Base-by-base conservation (phyloP, 2,329 filamentous ascomycete species). In the Colletotrichum brevisporum region DNA sequence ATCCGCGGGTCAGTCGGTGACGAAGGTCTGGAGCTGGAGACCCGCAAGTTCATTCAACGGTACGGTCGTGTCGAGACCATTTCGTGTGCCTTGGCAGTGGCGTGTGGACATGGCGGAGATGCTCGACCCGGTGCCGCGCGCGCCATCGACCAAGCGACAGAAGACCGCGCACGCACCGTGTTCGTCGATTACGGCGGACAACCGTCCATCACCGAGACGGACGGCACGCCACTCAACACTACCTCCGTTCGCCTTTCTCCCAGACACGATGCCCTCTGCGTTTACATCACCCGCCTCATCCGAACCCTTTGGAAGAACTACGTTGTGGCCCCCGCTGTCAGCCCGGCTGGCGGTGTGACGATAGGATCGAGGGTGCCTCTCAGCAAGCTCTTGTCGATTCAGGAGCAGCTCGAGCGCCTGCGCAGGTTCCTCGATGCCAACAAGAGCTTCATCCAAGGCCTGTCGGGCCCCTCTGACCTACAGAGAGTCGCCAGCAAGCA, bases 151-250 rank as follows among this genome's bases (percentile, higher is more conserved):
- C 93, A 95, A 13, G 89, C 94, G 43, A 94, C 97, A 1, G 86
- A 97, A 54, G 94, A 97, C 73, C 89, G 91, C 70, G 96, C 95
- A 4, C 90, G 94, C 67, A 91, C 93, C 71, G 92, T 92, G 1
- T 98, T 98, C 78, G 94, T 98, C 66, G 95, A 97, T 73, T 95
- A 92, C 78, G 96, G 96, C 58, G 96, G 96, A 36, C 93, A 94
- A 75, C 93, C 96, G 1, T 92, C 91, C 5, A 85, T 97, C 71
- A 92, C 94, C 21, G 94, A 97, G 76, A 88, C 87, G 9, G 89
- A 91, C 70, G 94, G 94, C 71, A 89, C 90, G 41, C 85, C 90
- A 4, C 86, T 92, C 5, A 90, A 91, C 0, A 89, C 95, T 12
- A 95, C 98, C 66, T 92, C 91, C 36, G 94, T 98, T 51, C 89